A percentile compares a stretch with the other conserved stretches of the same genome.
These are phyloP conservation scores for Excoecaria cochinchinensis DNA, from an alignment of 345 rosid species.

Conservation along the genomic window DNA sequence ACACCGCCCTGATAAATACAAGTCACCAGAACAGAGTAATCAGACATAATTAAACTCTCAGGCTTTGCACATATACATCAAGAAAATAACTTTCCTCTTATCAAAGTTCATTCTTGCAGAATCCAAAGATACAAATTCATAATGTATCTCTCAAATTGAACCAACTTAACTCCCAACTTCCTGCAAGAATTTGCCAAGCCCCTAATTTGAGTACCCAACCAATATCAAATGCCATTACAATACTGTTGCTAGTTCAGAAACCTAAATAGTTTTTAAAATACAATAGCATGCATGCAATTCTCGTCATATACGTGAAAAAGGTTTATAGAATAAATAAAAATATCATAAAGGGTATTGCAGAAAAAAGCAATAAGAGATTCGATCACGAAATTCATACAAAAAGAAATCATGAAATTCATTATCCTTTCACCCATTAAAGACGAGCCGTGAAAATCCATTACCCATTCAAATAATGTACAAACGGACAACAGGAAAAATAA, in stretches of 20 bases:
- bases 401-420: neutral
- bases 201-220: too few relatives aligned
- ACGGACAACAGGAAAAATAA: neutral
- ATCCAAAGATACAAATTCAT: neutral
- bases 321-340: neutral
- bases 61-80: too few relatives aligned
- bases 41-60: neutral
- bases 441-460: neutral
- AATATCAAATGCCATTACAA: too few relatives aligned
- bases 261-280: neutral
- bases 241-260: too few relatives aligned
- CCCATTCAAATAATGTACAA: neutral
- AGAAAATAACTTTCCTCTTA: too few relatives aligned
- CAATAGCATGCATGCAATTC: neutral
- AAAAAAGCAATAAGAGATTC: neutral
- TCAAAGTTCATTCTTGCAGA: too few relatives aligned
- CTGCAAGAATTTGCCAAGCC: neutral
- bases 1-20: conserved; percentile 38
- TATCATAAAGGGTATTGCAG: too few relatives aligned
- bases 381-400: neutral
- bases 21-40: neutral
- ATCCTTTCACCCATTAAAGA: neutral
- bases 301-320: too few relatives aligned
- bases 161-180: neutral
- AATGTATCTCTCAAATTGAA: neutral